phyloP scores from a whole-genome alignment of 2,329 filamentous ascomycete genomes.

The Penicillium corylophilum region DNA sequence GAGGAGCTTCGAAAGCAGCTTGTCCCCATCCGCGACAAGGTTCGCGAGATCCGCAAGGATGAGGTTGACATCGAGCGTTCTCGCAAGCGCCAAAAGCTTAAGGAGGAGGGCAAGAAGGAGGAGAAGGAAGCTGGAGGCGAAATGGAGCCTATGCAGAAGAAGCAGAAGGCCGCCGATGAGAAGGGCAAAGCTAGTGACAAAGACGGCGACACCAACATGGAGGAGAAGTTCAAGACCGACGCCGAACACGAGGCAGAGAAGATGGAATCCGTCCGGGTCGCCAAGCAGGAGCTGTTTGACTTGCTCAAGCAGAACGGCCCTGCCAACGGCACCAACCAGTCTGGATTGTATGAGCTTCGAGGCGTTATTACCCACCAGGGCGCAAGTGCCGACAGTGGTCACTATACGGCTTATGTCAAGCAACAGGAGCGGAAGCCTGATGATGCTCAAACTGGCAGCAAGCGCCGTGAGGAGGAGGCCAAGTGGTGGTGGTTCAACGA shows the following conservation, averaged over 20 bases:
- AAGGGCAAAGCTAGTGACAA: constrained; percentile 52
- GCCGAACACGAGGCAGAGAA: constrained; percentile 88
- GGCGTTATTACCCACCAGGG: constrained; percentile 96
- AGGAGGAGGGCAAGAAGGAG: constrained; percentile 49
- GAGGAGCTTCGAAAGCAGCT: constrained; percentile 81
- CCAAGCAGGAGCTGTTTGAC: constrained; percentile 83
- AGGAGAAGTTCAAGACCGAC: constrained; percentile 82
- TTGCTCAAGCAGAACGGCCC: constrained; percentile 73
- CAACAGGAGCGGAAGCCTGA: constrained; percentile 66
- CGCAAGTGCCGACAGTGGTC: constrained; percentile 91
- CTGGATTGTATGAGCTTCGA: constrained; percentile 89
- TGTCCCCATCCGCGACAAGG: constrained; percentile 91
- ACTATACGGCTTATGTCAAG: constrained; percentile 98
- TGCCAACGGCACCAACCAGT: constrained; percentile 86
- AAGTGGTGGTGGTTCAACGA: constrained; percentile 99
- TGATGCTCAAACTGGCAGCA: constrained; percentile 69
- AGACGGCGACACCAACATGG: constrained; percentile 71
- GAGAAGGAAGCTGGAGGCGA: constrained; percentile 33
- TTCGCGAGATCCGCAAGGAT: constrained; percentile 91
- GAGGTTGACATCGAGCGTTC: constrained; percentile 89
- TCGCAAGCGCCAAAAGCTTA: constrained; percentile 84
- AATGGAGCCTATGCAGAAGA: constrained; percentile 48
- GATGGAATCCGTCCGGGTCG: constrained; percentile 68
- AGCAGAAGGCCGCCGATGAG: constrained; percentile 51
- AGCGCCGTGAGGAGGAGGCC: constrained; percentile 68